phyloP scores from a whole-genome alignment of 163 green algal genomes.

The Scenedesmus sp. region DNA sequence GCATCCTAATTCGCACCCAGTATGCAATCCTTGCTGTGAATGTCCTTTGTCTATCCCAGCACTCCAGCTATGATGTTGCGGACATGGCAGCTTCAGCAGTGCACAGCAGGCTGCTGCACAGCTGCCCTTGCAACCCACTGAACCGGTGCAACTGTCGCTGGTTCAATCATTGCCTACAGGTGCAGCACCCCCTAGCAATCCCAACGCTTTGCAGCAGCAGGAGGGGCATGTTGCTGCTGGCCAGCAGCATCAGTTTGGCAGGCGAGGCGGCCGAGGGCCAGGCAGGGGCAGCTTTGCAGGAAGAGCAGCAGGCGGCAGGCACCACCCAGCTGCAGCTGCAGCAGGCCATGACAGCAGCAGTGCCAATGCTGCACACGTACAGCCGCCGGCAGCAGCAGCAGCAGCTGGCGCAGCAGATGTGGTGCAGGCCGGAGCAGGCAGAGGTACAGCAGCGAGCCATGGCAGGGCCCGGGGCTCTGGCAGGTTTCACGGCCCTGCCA shows the following conservation, averaged over 20 bases:
- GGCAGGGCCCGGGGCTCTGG: not conserved
- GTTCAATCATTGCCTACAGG: not conserved
- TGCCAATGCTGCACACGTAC: not conserved
- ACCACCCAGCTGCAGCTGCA: conserved; percentile 11
- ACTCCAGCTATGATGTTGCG: too few species aligned
- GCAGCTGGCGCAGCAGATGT: not conserved
- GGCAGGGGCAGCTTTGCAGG: not conserved
- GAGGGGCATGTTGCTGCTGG: not conserved
- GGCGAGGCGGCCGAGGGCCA: not conserved
- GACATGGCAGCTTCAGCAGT: not conserved
- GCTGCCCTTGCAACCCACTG: not conserved
- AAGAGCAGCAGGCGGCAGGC: not conserved
- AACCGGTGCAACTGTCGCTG: not conserved
- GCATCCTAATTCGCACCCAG: not conserved
- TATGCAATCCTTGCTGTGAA: too few species aligned
- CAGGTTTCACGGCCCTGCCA: not conserved
- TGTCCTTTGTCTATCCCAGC: not conserved
- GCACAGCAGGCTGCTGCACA: not conserved
- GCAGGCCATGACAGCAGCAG: not conserved
- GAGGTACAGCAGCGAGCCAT: not conserved
- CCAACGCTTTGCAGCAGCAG: conserved; percentile 13
- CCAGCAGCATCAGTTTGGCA: conserved; percentile 5
- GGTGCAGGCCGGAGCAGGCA: conserved; percentile 1
- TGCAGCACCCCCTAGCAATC: not conserved
- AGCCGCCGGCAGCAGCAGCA: not conserved